Conservation (phyloP, 352 stramenopile species). For the Globisporangium iwayamae region DNA sequence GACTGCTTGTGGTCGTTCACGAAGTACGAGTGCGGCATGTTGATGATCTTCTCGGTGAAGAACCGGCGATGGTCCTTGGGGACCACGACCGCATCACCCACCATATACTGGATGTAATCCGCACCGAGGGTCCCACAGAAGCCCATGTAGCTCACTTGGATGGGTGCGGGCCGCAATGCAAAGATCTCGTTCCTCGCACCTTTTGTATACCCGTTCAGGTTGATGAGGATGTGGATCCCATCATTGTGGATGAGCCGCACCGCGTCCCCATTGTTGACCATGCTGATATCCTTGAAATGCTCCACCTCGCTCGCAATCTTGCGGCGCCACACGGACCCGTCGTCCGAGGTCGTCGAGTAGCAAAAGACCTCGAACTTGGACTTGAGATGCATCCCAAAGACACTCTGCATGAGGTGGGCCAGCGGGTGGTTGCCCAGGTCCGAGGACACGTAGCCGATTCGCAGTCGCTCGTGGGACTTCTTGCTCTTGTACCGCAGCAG, state of each 20-base stretch:
- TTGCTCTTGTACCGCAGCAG: conserved; percentile 70
- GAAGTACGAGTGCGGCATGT: conserved; percentile 92
- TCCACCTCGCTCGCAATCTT: conserved; percentile 85
- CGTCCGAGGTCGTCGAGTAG: conserved; percentile 78
- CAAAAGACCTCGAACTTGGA: conserved; percentile 89
- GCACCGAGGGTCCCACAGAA: conserved; percentile 90
- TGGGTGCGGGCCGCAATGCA: conserved; percentile 81
- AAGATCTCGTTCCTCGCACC: conserved; percentile 92
- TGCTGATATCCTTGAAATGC: conserved; percentile 85
- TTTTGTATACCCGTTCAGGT: conserved; percentile 94
- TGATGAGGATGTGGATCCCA: conserved; percentile 89
- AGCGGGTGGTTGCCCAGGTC: conserved; percentile 92
- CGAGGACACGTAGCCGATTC: conserved; percentile 88
- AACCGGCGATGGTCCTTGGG: conserved; percentile 53
- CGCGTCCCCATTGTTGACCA: conserved; percentile 57
- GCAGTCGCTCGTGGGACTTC: conserved; percentile 58
- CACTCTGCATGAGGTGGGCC: conserved; percentile 88
- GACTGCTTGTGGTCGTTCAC: conserved; percentile 92
- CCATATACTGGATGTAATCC: conserved; percentile 93
- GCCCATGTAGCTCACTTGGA: conserved; percentile 90
- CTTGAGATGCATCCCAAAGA: conserved; percentile 89
- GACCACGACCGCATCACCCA: conserved; percentile 81
- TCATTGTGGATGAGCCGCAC: conserved; percentile 81
- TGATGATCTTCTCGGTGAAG: conserved; percentile 90
- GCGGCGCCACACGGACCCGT: conserved; percentile 78